phyloP scores from a whole-genome alignment of 176 grass and related monocot species.

The Paspalum vaginatum region DNA sequence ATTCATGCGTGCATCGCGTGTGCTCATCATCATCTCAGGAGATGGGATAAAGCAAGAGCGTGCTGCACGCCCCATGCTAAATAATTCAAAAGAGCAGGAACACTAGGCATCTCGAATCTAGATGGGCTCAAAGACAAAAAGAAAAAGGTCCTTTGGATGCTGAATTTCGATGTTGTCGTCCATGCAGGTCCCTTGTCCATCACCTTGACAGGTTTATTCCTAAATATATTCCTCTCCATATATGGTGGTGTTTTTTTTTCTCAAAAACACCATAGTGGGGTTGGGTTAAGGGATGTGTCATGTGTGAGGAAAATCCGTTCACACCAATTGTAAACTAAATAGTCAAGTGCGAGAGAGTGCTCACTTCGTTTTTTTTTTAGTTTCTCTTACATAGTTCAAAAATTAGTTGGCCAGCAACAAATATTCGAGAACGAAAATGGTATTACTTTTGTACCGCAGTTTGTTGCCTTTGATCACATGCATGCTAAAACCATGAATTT shows the following conservation, averaged over 20 bases:
- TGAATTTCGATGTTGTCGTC: background rate
- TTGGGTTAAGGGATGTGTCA: no score
- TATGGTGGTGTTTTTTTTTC: background rate
- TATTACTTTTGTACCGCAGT: no score
- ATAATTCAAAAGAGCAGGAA: background rate
- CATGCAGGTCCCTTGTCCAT: background rate
- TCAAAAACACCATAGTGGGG: no score
- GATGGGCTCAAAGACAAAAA: background rate
- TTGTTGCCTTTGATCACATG: no score
- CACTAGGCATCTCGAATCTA: conserved; percentile 26
- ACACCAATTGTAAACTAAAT: no score
- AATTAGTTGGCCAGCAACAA: no score
- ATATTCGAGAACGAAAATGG: no score
- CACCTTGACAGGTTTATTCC: conserved; percentile 23
- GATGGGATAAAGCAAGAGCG: conserved; percentile 4
- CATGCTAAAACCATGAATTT: no score
- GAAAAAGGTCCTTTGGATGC: background rate
- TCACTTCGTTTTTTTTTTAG: no score
- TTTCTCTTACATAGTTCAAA: no score
- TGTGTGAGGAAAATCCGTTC: no score
- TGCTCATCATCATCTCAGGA: background rate
- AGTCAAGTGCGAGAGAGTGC: no score
- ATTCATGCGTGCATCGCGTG: background rate
- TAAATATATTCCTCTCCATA: background rate
- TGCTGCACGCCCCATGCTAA: conserved; percentile 12